Evolutionary conservation across 805 yeast species (phyloP).

Genomic region (Teunomyces lycoperdinae): DNA sequence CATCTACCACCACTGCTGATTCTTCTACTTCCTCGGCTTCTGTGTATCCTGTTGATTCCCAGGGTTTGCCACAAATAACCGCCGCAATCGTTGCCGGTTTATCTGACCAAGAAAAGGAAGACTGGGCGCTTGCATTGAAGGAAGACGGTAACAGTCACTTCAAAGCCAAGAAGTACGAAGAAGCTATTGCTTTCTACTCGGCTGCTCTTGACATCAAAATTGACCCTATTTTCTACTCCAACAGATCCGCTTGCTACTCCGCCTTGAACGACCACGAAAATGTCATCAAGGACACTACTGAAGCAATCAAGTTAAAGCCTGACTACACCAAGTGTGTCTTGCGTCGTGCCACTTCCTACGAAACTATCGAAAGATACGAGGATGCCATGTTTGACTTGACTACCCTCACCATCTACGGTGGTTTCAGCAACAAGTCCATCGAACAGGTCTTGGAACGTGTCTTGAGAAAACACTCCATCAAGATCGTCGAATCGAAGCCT

Average conservation of each 20-base stretch:
- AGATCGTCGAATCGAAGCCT: slow-evolving; percentile 57
- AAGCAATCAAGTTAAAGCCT: slow-evolving; percentile 81
- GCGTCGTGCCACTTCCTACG: slow-evolving; percentile 93
- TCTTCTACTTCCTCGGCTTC: slow-evolving; percentile 13
- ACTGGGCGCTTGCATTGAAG: slow-evolving; percentile 73
- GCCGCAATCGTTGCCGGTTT: slow-evolving; percentile 45
- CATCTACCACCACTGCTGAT: slow-evolving; percentile 24
- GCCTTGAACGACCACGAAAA: slow-evolving; percentile 76
- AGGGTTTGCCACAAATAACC: slow-evolving; percentile 58
- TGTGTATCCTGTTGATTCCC: slow-evolving; percentile 50
- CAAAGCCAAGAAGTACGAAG: slow-evolving; percentile 62
- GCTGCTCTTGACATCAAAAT: slow-evolving; percentile 71
- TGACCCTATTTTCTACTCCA: slow-evolving; percentile 90
- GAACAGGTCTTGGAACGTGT: slow-evolving; percentile 86
- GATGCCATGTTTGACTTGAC: slow-evolving; percentile 93
- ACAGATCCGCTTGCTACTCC: slow-evolving; percentile 94
- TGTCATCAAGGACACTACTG: slow-evolving; percentile 83
- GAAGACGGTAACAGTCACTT: slow-evolving; percentile 85
- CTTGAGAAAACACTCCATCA: slow-evolving; percentile 74
- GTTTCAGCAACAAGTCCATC: slow-evolving; percentile 71
- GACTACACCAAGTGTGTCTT: slow-evolving; percentile 87
- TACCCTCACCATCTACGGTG: slow-evolving; percentile 81
- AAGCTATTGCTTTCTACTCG: slow-evolving; percentile 78
- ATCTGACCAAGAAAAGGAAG: slow-evolving; percentile 51
- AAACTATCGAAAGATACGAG: slow-evolving; percentile 68